Percentiles rank a stretch among this genome's conserved stretches.
Conservation (phyloP, 495 filamentous ascomycete species). For the Hypoxylon trugodes region DNA sequence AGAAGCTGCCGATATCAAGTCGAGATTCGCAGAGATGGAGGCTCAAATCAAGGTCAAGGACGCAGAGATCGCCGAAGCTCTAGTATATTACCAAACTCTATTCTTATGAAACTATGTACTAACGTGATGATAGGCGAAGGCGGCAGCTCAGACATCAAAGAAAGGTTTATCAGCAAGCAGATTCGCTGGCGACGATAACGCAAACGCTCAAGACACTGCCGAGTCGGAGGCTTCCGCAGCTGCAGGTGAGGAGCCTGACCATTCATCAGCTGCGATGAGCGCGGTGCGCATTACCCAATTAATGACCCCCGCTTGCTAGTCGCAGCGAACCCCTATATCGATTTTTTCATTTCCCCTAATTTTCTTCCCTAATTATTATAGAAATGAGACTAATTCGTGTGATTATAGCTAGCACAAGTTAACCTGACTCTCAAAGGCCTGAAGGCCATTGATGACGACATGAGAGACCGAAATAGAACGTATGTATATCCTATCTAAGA, state of each 20-base stretch:
- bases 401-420: slow-evolving; percentile 58
- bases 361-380: slow-evolving; percentile 1
- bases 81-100: slow-evolving; percentile 46
- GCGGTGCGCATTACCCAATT: slow-evolving; percentile 60
- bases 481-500: slow-evolving; percentile 19
- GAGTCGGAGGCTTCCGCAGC: slow-evolving; percentile 45
- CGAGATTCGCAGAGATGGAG: slow-evolving; percentile 54
- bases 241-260: slow-evolving; percentile 64
- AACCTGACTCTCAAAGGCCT: slow-evolving; percentile 55
- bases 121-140: slow-evolving; percentile 44
- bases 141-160: slow-evolving; percentile 38
- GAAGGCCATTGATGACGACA: slow-evolving; percentile 56
- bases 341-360: not conserved
- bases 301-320: slow-evolving; percentile 44
- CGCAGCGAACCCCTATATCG: slow-evolving; percentile 31
- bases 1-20: slow-evolving; percentile 47
- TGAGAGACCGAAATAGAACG: slow-evolving; percentile 55
- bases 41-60: slow-evolving; percentile 61
- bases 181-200: slow-evolving; percentile 47
- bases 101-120: slow-evolving; percentile 12
- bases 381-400: slow-evolving; percentile 31
- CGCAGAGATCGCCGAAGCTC: slow-evolving; percentile 62
- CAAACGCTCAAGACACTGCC: slow-evolving; percentile 28
- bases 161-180: slow-evolving; percentile 57
- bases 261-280: slow-evolving; percentile 64